Conservation (phyloP, 345 rosid species). For the Corchorus capsularis region DNA sequence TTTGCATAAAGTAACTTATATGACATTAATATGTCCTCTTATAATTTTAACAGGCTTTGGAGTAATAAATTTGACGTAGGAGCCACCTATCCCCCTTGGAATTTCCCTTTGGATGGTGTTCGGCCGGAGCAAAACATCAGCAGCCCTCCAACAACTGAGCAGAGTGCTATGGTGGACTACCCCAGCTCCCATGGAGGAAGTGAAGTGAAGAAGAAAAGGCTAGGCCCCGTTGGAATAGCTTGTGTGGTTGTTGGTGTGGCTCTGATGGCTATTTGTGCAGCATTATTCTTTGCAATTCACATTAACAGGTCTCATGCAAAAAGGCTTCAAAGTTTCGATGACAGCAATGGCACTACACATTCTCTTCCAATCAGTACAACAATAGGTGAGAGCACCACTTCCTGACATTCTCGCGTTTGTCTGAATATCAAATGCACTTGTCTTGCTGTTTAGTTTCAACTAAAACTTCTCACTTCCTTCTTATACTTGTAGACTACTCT, state of each 20-base stretch:
- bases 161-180: slow-evolving; percentile 72
- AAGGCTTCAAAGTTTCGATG: slow-evolving; percentile 37
- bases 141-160: slow-evolving; percentile 61
- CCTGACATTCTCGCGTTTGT: not conserved
- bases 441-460: not conserved
- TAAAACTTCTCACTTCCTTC: slow-evolving; percentile 7
- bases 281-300: slow-evolving; percentile 47
- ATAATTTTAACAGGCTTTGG: slow-evolving; percentile 61
- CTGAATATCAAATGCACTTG: not conserved
- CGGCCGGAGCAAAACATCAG: slow-evolving; percentile 50
- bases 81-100: slow-evolving; percentile 72
- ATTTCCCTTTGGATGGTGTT: slow-evolving; percentile 55
- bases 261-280: slow-evolving; percentile 56
- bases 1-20: slow-evolving; percentile 2
- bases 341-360: slow-evolving; percentile 42
- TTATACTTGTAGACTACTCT: slow-evolving; percentile 33
- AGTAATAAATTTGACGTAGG: slow-evolving; percentile 66
- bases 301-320: slow-evolving; percentile 36
- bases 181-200: slow-evolving; percentile 36
- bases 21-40: slow-evolving; percentile 17
- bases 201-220: slow-evolving; percentile 46
- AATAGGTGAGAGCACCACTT: slow-evolving; percentile 45
- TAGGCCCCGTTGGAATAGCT: slow-evolving; percentile 62
- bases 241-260: slow-evolving; percentile 61
- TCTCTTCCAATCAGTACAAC: slow-evolving; percentile 47